A percentile compares a stretch with the other conserved stretches of the same genome.
These are phyloP conservation scores for Physocladia obscura DNA, from an alignment of 192 early-diverging fungal genomes.

Conservation along the genomic window DNA sequence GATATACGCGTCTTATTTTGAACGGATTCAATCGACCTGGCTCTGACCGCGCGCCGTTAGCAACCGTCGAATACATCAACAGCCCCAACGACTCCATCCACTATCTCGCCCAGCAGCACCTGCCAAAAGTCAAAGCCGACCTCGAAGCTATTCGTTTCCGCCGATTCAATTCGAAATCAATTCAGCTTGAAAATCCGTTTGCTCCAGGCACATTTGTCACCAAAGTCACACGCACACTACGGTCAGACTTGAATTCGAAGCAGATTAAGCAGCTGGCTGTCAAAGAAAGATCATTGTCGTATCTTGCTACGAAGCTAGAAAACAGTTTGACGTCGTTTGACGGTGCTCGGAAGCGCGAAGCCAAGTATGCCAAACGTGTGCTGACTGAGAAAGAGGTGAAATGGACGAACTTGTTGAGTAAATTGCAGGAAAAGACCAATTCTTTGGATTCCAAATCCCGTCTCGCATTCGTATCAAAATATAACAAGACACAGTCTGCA, in stretches of 20 bases:
- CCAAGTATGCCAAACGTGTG: not conserved
- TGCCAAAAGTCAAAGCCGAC: conserved; percentile 27
- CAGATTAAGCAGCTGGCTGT: conserved; percentile 32
- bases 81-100: conserved; percentile 69
- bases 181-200: conserved; percentile 42
- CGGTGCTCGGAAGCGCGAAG: conserved; percentile 31
- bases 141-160: conserved; percentile 29
- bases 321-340: conserved; percentile 27
- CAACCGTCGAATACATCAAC: conserved; percentile 88
- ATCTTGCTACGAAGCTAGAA: conserved; percentile 36
- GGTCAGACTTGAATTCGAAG: conserved; percentile 33
- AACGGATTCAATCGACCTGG: conserved; percentile 66
- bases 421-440: conserved; percentile 6
- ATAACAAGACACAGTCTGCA: not conserved
- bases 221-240: conserved; percentile 13
- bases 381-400: not conserved
- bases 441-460: not conserved
- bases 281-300: conserved; percentile 36
- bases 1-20: conserved; percentile 85
- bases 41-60: conserved; percentile 83
- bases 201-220: conserved; percentile 25
- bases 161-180: conserved; percentile 30
- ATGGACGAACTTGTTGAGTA: not conserved
- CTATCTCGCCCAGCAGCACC: conserved; percentile 31
- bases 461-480: not conserved